phyloP scores from a whole-genome alignment of 805 yeast genomes.

The Yamadazyma phyllophila region DNA sequence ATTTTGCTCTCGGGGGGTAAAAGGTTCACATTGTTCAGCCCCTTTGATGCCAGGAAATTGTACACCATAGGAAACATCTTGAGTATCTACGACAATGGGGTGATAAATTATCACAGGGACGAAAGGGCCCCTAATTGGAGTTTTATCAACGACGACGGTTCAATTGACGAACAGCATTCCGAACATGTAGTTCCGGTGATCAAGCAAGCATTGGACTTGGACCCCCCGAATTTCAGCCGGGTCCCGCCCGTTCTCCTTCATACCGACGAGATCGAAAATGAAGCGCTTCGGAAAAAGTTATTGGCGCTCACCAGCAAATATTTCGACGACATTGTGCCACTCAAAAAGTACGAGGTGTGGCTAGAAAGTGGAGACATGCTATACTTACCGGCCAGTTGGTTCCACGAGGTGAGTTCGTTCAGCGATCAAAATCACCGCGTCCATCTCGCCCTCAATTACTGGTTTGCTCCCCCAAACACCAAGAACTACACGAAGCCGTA shows the following conservation, averaged over 20 bases:
- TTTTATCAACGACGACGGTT: constrained; percentile 59
- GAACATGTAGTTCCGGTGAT: constrained; percentile 14
- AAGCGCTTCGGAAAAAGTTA: constrained; percentile 22
- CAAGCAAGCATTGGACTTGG: constrained; percentile 13
- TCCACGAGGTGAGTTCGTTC: constrained; percentile 73
- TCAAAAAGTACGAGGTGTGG: constrained; percentile 45
- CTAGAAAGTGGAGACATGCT: constrained; percentile 64
- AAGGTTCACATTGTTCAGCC: constrained; percentile 65
- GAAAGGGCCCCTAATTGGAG: constrained; percentile 63
- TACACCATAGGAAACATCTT: constrained; percentile 64
- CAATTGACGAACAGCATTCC: constrained; percentile 47
- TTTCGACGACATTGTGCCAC: constrained; percentile 49
- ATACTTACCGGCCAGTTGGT: constrained; percentile 77
- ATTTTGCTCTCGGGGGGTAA: constrained; percentile 59
- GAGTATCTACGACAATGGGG: constrained; percentile 55
- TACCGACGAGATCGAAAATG: constrained; percentile 37
- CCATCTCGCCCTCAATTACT: constrained; percentile 69
- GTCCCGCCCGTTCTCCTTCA: constrained; percentile 66
- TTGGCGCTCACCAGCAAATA: constrained; percentile 32
- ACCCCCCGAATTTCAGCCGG: constrained; percentile 66
- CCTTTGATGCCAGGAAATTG: constrained; percentile 56
- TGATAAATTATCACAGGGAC: constrained; percentile 59
- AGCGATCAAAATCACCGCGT: constrained; percentile 32
- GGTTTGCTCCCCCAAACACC: constrained; percentile 68
- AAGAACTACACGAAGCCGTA: constrained; percentile 33